phyloP scores from a whole-genome alignment of 306 rosid genomes.

The Trifolium fragiferum region DNA sequence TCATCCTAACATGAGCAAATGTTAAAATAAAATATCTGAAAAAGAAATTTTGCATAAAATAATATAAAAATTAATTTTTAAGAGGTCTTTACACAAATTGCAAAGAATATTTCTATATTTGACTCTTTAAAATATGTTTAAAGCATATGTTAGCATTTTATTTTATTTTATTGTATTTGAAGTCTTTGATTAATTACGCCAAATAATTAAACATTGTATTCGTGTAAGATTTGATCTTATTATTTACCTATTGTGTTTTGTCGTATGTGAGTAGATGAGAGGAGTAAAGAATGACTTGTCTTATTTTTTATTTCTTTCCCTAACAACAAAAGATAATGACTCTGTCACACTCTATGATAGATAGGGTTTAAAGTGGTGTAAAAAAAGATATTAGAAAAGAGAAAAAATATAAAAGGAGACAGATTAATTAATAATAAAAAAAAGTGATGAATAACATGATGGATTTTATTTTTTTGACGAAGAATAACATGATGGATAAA shows the following conservation, averaged over 20 bases:
- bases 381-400: not conserved
- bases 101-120: too few relatives aligned
- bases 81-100: too few relatives aligned
- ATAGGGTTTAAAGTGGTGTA: too few relatives aligned
- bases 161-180: not conserved
- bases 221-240: not conserved
- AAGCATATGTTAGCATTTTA: not conserved
- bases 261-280: constrained; percentile 11
- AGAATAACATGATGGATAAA: not conserved
- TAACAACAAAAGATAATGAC: too few relatives aligned
- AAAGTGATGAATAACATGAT: not conserved
- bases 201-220: not conserved
- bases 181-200: not conserved
- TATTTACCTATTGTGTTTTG: not conserved
- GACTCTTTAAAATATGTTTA: too few relatives aligned
- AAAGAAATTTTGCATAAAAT: too few relatives aligned
- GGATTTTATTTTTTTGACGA: too few relatives aligned
- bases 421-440: too few relatives aligned
- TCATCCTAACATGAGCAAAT: too few relatives aligned
- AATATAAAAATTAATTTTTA: too few relatives aligned
- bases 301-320: constrained; percentile 13
- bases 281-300: constrained; percentile 26
- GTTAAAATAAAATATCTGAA: too few relatives aligned
- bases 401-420: too few relatives aligned
- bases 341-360: not conserved